These are phyloP conservation scores for Plasmodium berghei DNA, from an alignment of 169 alveolate genomes.

Conservation along the genomic window DNA sequence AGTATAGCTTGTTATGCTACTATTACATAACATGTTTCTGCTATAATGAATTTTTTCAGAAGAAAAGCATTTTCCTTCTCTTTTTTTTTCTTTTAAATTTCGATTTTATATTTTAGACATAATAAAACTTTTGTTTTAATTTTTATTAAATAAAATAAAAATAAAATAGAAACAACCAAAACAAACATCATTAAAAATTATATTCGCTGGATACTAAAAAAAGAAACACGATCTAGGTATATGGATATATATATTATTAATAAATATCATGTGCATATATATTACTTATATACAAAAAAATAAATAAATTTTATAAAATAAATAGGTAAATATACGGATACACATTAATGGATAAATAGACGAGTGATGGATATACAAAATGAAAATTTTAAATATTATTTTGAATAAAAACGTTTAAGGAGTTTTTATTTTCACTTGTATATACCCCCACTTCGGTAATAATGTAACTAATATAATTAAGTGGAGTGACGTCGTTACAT, in stretches of 20 bases:
- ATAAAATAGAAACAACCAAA: conserved; percentile 4
- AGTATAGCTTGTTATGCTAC: background rate
- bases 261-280: background rate
- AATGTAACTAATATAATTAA: conserved; percentile 61
- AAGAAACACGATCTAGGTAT: background rate
- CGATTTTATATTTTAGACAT: background rate
- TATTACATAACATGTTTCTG: background rate
- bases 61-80: conserved; percentile 3
- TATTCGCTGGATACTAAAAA: conserved; percentile 20
- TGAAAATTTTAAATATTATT: conserved; percentile 28
- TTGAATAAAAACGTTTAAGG: conserved; percentile 63
- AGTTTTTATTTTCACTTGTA: conserved; percentile 71
- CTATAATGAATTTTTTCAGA: conserved; percentile 3
- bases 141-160: background rate
- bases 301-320: background rate
- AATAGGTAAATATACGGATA: conserved; percentile 8
- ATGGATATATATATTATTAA: background rate
- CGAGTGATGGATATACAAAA: background rate
- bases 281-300: background rate
- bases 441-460: conserved; percentile 75
- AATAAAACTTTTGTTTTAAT: background rate
- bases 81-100: background rate
- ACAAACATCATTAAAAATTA: background rate
- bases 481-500: conserved; percentile 76
- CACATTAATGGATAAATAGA: conserved; percentile 1